These are phyloP conservation scores for Pleurotus sapidus DNA, from an alignment of 768 basidiomycete genomes.

Conservation along the genomic window DNA sequence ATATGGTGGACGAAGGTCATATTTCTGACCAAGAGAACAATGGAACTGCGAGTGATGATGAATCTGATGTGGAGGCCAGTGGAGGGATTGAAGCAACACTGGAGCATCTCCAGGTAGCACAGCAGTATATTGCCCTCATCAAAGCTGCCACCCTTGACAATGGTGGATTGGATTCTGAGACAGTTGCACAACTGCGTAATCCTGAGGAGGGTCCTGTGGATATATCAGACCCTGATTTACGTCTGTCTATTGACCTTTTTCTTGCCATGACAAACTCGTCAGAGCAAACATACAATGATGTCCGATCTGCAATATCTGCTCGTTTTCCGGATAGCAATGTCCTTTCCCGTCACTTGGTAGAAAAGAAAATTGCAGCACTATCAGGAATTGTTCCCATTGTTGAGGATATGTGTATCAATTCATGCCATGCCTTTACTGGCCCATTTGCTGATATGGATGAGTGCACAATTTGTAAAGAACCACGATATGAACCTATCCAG, in stretches of 20 bases:
- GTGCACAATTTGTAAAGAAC: constrained; percentile 29
- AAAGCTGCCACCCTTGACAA: constrained; percentile 24
- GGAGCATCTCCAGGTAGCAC: neutral
- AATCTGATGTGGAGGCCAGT: no score
- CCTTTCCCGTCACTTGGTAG: constrained; percentile 26
- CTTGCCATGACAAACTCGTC: constrained; percentile 25
- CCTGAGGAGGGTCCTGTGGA: constrained; percentile 17
- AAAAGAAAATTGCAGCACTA: constrained; percentile 20
- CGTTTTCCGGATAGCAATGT: constrained; percentile 24
- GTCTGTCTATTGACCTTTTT: constrained; percentile 31
- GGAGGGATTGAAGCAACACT: no score
- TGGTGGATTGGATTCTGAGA: constrained; percentile 13
- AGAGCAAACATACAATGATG: constrained; percentile 23
- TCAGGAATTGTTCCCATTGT: constrained; percentile 31
- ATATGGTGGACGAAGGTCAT: no score
- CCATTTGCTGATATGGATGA: constrained; percentile 23
- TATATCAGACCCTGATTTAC: constrained; percentile 18
- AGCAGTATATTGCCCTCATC: constrained; percentile 15
- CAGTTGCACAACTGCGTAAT: constrained; percentile 22
- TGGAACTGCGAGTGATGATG: no score
- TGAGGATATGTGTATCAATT: constrained; percentile 40
- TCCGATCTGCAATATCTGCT: constrained; percentile 17
- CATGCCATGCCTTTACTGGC: constrained; percentile 38
- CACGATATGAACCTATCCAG: constrained; percentile 20
- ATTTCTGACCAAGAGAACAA: no score